A percentile compares a stretch with the other conserved stretches of the same genome.
phyloP scores from a whole-genome alignment of 805 yeast genomes.

The Barnettozyma californica region DNA sequence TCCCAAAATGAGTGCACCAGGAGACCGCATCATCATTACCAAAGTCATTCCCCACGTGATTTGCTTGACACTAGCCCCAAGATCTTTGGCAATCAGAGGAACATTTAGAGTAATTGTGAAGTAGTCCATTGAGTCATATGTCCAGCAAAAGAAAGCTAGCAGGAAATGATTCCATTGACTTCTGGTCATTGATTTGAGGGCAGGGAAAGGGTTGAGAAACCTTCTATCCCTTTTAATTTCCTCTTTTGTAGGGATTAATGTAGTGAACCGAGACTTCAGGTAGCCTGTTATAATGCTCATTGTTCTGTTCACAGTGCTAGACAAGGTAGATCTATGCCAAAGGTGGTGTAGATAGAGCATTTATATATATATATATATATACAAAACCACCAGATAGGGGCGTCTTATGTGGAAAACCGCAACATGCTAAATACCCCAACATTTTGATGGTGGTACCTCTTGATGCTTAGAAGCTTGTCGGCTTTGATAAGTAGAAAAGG shows the following conservation, averaged over 20 bases:
- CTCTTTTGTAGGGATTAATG: slow-evolving; percentile 22
- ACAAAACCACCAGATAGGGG: not conserved
- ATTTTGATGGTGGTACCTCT: too few species aligned
- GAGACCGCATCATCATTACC: slow-evolving; percentile 65
- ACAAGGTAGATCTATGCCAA: too few species aligned
- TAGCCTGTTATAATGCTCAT: slow-evolving; percentile 14
- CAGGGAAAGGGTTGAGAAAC: slow-evolving; percentile 39
- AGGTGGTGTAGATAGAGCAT: too few species aligned
- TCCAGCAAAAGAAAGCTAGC: slow-evolving; percentile 61
- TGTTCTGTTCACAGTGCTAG: not conserved
- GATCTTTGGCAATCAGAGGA: slow-evolving; percentile 42
- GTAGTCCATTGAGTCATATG: slow-evolving; percentile 69
- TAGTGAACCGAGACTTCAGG: slow-evolving; percentile 20
- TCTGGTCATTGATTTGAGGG: slow-evolving; percentile 31
- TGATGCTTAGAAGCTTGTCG: too few species aligned
- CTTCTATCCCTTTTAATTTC: slow-evolving; percentile 2
- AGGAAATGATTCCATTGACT: slow-evolving; percentile 52
- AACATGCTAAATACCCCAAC: too few species aligned
- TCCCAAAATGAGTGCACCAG: slow-evolving; percentile 67
- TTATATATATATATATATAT: too few species aligned
- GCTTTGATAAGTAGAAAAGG: too few species aligned
- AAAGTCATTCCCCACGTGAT: slow-evolving; percentile 75
- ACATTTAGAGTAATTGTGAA: slow-evolving; percentile 58
- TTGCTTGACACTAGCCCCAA: slow-evolving; percentile 41
- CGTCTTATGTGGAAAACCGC: too few species aligned